Evolutionary conservation across 148 eudicot genomes (phyloP), one percentile per base, ranked within the genome.

Genomic region (Cornus controversa): DNA sequence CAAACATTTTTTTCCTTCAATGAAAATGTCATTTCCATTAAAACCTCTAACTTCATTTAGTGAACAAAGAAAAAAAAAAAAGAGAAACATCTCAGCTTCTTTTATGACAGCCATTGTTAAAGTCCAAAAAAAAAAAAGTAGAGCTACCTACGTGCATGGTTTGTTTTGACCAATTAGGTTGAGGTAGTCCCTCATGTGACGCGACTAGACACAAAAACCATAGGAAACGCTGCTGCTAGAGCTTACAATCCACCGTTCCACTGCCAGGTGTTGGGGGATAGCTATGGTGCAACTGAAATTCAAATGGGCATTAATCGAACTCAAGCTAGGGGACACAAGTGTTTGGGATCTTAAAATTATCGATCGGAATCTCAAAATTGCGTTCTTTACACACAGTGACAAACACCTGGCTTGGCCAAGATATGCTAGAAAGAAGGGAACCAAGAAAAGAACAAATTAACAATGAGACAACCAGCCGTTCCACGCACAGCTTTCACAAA

Each of bases 381-480:
- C 75, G 81, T 78, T 76, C 62, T 70, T 71, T 80, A 79, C 28
- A 18, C 75, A 71, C 53, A 67, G 62, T 26, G 50, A 67, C 80
- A 36, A 87, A 87, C 90, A 87, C 87, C 87, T 84, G 90, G 79
- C 87, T 75, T n/a, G 26, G 69, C 58, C 75, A 60, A 69, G 68
- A 60, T 62, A 74, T 87, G 86, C 83, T 79, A 73, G 76, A 72
- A 73, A 78, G 62, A 75, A 72, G 85, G 87, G 86, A 82, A 87
- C 87, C 83, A 80, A 36, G 66, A 57, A 71, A 60, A 77, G 53
- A 80, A 60, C 81, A 81, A 73, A n/a, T n/a, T n/a, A n/a, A 65
- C 75, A 71, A 28, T 67, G 24, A 85, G 86, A 86, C 88, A 88
- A 84, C 83, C 72, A 84, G 89, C 89, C 91, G 87, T 78, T 75